A percentile compares a stretch with the other conserved stretches of the same genome.
phyloP scores from a whole-genome alignment of 2,329 filamentous ascomycete genomes.

The Helminthosporium solani region DNA sequence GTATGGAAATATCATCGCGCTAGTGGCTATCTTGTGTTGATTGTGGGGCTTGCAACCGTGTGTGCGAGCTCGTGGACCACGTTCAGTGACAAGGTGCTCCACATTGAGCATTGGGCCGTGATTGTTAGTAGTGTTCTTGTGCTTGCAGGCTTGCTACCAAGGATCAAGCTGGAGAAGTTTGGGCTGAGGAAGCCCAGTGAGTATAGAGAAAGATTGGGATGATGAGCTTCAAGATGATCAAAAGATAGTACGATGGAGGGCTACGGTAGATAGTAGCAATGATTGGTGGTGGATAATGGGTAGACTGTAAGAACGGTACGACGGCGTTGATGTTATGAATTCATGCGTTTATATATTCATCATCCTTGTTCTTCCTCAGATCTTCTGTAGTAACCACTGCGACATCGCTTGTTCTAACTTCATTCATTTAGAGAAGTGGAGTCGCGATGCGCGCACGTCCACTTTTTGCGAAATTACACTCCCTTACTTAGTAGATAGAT shows the following conservation, averaged over 20 bases:
- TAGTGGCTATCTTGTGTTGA: constrained; percentile 71
- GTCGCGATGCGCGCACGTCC: background rate
- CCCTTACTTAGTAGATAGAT: too few species aligned
- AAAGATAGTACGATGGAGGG: too few species aligned
- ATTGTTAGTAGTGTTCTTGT: constrained; percentile 66
- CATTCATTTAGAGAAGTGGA: background rate
- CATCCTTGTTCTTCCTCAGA: too few species aligned
- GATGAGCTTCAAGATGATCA: too few species aligned
- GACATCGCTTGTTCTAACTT: background rate
- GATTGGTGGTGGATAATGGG: too few species aligned
- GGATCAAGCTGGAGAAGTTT: constrained; percentile 81
- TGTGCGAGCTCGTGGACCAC: constrained; percentile 73
- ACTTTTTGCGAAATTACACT: too few species aligned
- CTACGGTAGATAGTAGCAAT: too few species aligned
- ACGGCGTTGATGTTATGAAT: background rate
- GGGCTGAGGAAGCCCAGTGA: constrained; percentile 50
- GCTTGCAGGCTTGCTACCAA: constrained; percentile 70
- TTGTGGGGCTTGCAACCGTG: constrained; percentile 72
- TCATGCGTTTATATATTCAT: background rate
- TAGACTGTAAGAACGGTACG: background rate
- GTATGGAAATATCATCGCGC: constrained; percentile 89
- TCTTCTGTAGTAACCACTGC: too few species aligned
- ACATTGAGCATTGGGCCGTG: constrained; percentile 75
- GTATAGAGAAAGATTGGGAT: background rate
- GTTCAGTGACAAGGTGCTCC: constrained; percentile 67